phyloP scores from a whole-genome alignment of 2,329 filamentous ascomycete genomes.

The Alternaria sp. region DNA sequence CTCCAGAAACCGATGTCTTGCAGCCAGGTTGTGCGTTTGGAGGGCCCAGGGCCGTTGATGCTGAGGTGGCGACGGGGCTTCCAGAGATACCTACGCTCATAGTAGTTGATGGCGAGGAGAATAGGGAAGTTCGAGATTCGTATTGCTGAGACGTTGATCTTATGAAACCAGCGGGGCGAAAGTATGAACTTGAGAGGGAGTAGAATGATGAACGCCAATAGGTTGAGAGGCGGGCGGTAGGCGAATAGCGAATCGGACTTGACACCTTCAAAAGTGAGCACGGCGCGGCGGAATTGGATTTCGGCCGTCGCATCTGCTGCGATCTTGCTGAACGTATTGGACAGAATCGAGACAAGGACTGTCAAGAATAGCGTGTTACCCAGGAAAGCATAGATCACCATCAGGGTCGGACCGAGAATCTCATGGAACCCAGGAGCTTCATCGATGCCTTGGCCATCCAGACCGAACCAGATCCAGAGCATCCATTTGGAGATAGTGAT shows the following conservation, averaged over 20 bases:
- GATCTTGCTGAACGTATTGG: conserved; percentile 81
- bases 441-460: conserved; percentile 70
- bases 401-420: conserved; percentile 77
- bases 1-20: conserved; percentile 58
- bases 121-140: conserved; percentile 77
- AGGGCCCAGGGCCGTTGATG: conserved; percentile 39
- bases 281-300: conserved; percentile 80
- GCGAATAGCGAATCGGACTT: conserved; percentile 84
- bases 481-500: conserved; percentile 87
- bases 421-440: conserved; percentile 73
- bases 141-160: conserved; percentile 80
- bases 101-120: conserved; percentile 71
- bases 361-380: conserved; percentile 90
- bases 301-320: conserved; percentile 79
- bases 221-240: conserved; percentile 83
- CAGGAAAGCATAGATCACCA: conserved; percentile 84
- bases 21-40: conserved; percentile 50
- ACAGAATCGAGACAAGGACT: conserved; percentile 84
- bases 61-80: conserved; percentile 49
- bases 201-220: conserved; percentile 75
- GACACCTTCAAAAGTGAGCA: conserved; percentile 83
- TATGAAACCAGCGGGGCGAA: conserved; percentile 86
- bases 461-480: conserved; percentile 91
- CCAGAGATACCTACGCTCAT: conserved; percentile 76
- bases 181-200: conserved; percentile 80